Conservation (phyloP, 352 stramenopile species). For the Globisporangium recalcitrans region DNA sequence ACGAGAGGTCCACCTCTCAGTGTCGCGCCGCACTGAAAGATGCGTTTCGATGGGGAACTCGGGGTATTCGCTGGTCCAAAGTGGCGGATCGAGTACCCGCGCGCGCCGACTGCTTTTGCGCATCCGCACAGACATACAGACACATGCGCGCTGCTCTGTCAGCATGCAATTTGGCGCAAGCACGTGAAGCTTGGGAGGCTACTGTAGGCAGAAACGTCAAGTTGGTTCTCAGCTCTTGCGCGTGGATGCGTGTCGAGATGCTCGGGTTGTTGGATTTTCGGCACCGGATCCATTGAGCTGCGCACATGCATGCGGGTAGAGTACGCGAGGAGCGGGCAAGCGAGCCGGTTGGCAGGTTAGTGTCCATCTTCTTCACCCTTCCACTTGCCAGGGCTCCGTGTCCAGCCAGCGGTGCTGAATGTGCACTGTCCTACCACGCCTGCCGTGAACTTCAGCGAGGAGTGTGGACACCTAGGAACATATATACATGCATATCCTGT, state of each 20-base stretch:
- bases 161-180: not conserved
- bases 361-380: not conserved
- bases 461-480: too few relatives aligned
- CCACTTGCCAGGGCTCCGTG: not conserved
- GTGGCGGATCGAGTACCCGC: not conserved
- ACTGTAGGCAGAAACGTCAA: constrained; percentile 3
- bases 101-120: not conserved
- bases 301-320: not conserved
- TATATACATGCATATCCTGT: too few relatives aligned
- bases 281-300: not conserved
- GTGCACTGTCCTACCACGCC: not conserved
- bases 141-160: not conserved
- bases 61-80: not conserved
- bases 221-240: not conserved
- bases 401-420: not conserved
- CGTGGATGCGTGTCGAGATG: not conserved
- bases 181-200: not conserved
- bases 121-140: not conserved
- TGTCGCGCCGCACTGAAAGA: not conserved
- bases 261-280: not conserved
- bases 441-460: not conserved
- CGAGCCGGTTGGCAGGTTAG: constrained; percentile 1
- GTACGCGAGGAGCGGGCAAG: not conserved
- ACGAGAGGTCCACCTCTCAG: not conserved
- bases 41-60: constrained; percentile 7